These are phyloP conservation scores for Thielaviopsis populi DNA, from an alignment of 2,329 filamentous ascomycete genomes.

Conservation along the genomic window DNA sequence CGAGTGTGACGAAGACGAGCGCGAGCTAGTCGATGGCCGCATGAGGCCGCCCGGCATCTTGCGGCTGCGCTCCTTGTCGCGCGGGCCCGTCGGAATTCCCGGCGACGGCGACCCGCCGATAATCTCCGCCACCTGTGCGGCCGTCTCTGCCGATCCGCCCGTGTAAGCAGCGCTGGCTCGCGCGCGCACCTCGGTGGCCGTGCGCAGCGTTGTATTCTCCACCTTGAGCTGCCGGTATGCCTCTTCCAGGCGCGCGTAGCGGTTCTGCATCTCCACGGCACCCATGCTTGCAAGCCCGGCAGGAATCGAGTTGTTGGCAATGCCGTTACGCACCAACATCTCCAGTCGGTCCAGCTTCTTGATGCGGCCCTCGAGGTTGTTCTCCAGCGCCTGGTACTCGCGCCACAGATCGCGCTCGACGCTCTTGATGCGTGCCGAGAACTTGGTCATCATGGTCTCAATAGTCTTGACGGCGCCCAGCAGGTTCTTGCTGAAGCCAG, in stretches of 20 bases:
- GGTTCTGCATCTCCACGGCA: slow-evolving; percentile 29
- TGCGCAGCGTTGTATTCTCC: slow-evolving; percentile 54
- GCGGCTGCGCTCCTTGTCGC: slow-evolving; percentile 29
- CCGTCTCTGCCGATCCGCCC: slow-evolving; percentile 23
- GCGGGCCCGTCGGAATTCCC: slow-evolving; percentile 39
- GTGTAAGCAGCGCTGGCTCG: slow-evolving; percentile 29
- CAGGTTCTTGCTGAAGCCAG: slow-evolving; percentile 81
- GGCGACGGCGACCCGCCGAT: slow-evolving; percentile 36
- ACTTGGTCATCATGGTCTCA: slow-evolving; percentile 62
- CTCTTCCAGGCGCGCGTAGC: slow-evolving; percentile 42
- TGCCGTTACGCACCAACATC: slow-evolving; percentile 53
- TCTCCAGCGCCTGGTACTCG: slow-evolving; percentile 77
- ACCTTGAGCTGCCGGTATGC: slow-evolving; percentile 48
- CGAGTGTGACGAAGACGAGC: slow-evolving; percentile 20
- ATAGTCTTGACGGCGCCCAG: slow-evolving; percentile 75
- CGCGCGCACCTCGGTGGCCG: slow-evolving; percentile 43
- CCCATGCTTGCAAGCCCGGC: slow-evolving; percentile 19
- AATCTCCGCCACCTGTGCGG: slow-evolving; percentile 16
- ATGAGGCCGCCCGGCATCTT: slow-evolving; percentile 18
- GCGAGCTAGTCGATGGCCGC: slow-evolving; percentile 23
- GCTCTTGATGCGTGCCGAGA: slow-evolving; percentile 62
- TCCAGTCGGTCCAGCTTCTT: slow-evolving; percentile 85
- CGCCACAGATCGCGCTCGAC: slow-evolving; percentile 86
- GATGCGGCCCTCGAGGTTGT: slow-evolving; percentile 59
- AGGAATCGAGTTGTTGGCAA: slow-evolving; percentile 35